Evolutionary conservation across 1,284 basidiomycete species (phyloP).

Genomic region (Pseudozyma hubeiensis): DNA sequence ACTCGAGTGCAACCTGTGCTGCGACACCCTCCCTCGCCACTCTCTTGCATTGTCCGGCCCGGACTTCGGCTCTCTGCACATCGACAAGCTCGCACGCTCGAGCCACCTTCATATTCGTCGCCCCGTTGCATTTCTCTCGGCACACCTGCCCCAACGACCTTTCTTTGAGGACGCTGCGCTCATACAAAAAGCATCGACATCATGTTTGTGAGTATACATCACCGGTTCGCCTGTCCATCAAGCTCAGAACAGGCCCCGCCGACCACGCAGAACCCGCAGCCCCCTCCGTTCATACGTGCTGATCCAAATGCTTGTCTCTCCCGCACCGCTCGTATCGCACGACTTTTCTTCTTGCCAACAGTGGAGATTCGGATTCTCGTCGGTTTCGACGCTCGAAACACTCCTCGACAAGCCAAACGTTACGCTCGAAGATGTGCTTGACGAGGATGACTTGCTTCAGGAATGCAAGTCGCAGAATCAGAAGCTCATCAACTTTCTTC

Average conservation of each 20-base stretch:
- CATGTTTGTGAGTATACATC: slow-evolving; percentile 37
- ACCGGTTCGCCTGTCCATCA: neutral
- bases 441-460: slow-evolving; percentile 92
- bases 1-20: neutral
- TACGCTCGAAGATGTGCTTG: slow-evolving; percentile 86
- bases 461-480: slow-evolving; percentile 96
- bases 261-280: too few relatives aligned
- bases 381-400: slow-evolving; percentile 62
- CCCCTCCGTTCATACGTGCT: neutral
- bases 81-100: too few relatives aligned
- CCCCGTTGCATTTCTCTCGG: too few relatives aligned
- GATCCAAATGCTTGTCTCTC: neutral
- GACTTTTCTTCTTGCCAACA: slow-evolving; percentile 10
- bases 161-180: slow-evolving; percentile 8
- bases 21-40: neutral
- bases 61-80: too few relatives aligned
- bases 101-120: too few relatives aligned
- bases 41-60: too few relatives aligned
- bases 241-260: too few relatives aligned
- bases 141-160: neutral
- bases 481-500: slow-evolving; percentile 85
- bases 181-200: slow-evolving; percentile 8
- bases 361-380: slow-evolving; percentile 67
- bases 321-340: neutral
- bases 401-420: slow-evolving; percentile 65